Evolutionary conservation across 106 monocot species (phyloP).

Genomic region (Platanthera zijinensis): DNA sequence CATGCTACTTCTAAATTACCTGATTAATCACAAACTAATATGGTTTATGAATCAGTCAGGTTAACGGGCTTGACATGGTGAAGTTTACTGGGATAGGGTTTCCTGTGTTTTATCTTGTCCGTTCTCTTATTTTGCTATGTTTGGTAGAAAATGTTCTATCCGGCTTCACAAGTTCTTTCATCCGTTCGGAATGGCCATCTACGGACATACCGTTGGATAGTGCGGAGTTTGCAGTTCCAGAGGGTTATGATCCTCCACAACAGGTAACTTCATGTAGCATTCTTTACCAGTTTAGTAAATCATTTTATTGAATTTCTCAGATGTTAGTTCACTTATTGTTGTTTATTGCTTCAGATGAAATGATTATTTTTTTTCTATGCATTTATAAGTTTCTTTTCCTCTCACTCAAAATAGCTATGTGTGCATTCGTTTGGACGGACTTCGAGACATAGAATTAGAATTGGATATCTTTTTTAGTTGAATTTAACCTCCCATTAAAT

Average conservation of each 20-base stretch:
- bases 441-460: no score
- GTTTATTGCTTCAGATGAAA: no score
- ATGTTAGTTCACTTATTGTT: no score
- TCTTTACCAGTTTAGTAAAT: background rate
- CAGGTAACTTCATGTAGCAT: slow-evolving; percentile 38
- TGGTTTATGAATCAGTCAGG: background rate
- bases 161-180: slow-evolving; percentile 67
- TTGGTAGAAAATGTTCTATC: slow-evolving; percentile 26
- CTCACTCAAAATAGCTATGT: no score
- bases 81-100: slow-evolving; percentile 2
- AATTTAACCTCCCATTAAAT: no score
- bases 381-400: no score
- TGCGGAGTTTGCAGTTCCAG: slow-evolving; percentile 66
- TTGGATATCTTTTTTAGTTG: no score
- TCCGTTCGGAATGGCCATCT: slow-evolving; percentile 72
- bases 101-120: slow-evolving; percentile 11
- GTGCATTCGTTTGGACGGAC: no score
- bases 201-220: slow-evolving; percentile 86
- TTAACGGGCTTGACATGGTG: background rate
- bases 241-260: slow-evolving; percentile 79
- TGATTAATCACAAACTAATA: background rate
- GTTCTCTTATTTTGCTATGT: slow-evolving; percentile 30
- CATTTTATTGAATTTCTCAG: background rate
- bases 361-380: no score
- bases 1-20: background rate